These are phyloP conservation scores for Chamaecrista fasciculata DNA, from an alignment of 306 rosid species.

Conservation along the genomic window DNA sequence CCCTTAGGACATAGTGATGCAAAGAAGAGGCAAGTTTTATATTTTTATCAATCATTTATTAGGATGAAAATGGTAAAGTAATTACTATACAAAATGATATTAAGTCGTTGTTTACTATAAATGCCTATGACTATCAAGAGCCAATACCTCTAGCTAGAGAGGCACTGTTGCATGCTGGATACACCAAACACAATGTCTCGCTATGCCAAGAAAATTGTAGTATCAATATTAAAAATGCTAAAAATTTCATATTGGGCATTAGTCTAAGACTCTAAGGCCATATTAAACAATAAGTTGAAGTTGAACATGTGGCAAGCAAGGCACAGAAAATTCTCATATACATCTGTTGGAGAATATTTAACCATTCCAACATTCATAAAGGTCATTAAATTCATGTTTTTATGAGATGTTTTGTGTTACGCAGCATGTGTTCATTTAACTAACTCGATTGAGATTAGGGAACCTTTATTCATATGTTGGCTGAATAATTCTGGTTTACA, in stretches of 20 bases:
- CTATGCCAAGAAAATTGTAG: background rate
- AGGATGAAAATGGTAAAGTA: conserved; percentile 1
- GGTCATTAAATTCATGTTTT: background rate
- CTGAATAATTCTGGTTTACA: background rate
- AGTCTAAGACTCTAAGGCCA: conserved; percentile 1
- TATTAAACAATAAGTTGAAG: background rate
- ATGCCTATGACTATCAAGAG: background rate
- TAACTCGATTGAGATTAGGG: background rate
- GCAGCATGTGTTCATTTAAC: background rate
- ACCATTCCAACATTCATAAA: background rate
- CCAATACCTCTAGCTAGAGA: background rate
- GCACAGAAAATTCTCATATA: background rate
- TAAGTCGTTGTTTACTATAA: background rate
- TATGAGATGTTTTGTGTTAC: background rate
- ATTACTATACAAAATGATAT: background rate
- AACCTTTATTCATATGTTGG: background rate
- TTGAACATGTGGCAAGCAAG: conserved; percentile 1
- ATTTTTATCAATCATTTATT: conserved; percentile 17
- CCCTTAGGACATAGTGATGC: background rate
- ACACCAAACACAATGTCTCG: background rate
- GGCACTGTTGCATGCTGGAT: background rate
- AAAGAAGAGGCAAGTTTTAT: background rate
- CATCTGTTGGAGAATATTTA: background rate
- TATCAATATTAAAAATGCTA: conserved; percentile 9
- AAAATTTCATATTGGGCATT: background rate